Conservation (phyloP, 495 filamentous ascomycete species). For the Talaromyces thailandensis region DNA sequence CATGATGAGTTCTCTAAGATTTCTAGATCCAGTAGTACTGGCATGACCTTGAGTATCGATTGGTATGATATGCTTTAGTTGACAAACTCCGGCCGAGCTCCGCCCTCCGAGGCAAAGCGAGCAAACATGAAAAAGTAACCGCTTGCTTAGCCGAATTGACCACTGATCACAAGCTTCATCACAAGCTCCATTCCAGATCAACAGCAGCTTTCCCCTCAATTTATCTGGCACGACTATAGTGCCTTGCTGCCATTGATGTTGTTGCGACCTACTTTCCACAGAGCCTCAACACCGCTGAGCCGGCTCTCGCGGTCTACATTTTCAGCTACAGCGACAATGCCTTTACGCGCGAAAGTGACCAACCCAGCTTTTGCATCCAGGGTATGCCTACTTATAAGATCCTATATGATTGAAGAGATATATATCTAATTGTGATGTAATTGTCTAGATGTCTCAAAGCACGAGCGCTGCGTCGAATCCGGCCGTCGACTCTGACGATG, state of each 20-base stretch:
- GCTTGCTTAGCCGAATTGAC: background rate
- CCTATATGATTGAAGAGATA: conserved; percentile 4
- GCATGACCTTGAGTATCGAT: background rate
- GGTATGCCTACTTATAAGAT: conserved; percentile 17
- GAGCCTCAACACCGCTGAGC: conserved; percentile 41
- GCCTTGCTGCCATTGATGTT: conserved; percentile 38
- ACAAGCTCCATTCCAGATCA: background rate
- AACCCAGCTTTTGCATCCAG: conserved; percentile 46
- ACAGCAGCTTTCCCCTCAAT: background rate
- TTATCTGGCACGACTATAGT: background rate
- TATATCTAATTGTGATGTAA: conserved; percentile 1
- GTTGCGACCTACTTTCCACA: conserved; percentile 35
- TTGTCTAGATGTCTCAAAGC: conserved; percentile 48
- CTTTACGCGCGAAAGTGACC: conserved; percentile 75
- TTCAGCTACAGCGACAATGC: conserved; percentile 51
- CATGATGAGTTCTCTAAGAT: background rate
- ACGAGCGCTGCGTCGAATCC: conserved; percentile 33
- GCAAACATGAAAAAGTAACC: conserved; percentile 3
- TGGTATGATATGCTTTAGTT: background rate
- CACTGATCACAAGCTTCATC: background rate
- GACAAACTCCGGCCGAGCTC: background rate
- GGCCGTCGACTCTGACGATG: conserved; percentile 77
- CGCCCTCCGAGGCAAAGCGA: conserved; percentile 1
- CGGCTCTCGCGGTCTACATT: conserved; percentile 39
- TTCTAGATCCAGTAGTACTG: background rate